Conservation (phyloP, 371 early-diverging fungal genomes). For the Zopfochytrium polystomum region DNA sequence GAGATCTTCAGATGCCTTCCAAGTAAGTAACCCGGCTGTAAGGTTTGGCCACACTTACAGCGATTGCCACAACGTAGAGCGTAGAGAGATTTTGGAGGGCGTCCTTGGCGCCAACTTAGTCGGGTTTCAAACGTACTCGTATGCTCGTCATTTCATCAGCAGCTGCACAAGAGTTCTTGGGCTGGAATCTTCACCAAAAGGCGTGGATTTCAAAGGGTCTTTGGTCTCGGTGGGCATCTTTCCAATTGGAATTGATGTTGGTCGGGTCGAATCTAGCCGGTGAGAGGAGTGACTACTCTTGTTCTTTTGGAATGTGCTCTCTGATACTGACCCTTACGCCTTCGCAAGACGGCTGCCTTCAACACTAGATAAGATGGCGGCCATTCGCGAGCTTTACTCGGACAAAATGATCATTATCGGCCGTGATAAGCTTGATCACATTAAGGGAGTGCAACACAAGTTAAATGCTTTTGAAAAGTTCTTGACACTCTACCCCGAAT, state of each 20-base stretch:
- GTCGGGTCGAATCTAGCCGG: slow-evolving; percentile 30
- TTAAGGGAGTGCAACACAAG: slow-evolving; percentile 98
- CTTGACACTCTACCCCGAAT: slow-evolving; percentile 83
- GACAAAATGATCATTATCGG: slow-evolving; percentile 97
- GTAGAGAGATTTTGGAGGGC: slow-evolving; percentile 88
- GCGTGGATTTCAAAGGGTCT: slow-evolving; percentile 72
- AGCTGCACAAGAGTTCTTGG: slow-evolving; percentile 89
- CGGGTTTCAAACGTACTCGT: slow-evolving; percentile 96
- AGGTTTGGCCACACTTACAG: neutral
- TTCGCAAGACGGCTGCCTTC: neutral
- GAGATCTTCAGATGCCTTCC: slow-evolving; percentile 93
- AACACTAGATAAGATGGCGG: slow-evolving; percentile 67
- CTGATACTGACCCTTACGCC: too few species aligned
- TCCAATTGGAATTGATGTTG: slow-evolving; percentile 95
- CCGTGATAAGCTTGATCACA: slow-evolving; percentile 96
- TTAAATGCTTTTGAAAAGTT: slow-evolving; percentile 93
- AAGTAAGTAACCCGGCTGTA: slow-evolving; percentile 49
- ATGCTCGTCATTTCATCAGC: slow-evolving; percentile 93
- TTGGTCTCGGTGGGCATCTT: slow-evolving; percentile 83
- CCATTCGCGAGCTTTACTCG: slow-evolving; percentile 79
- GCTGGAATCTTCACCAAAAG: slow-evolving; percentile 76
- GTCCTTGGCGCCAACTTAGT: slow-evolving; percentile 89
- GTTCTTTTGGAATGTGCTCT: too few species aligned
- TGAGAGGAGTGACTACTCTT: too few species aligned
- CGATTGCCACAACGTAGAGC: slow-evolving; percentile 49